Evolutionary conservation across 2,329 filamentous ascomycete genomes (phyloP), one percentile per base, ranked within the genome.

Genomic region (Alternaria rosae): DNA sequence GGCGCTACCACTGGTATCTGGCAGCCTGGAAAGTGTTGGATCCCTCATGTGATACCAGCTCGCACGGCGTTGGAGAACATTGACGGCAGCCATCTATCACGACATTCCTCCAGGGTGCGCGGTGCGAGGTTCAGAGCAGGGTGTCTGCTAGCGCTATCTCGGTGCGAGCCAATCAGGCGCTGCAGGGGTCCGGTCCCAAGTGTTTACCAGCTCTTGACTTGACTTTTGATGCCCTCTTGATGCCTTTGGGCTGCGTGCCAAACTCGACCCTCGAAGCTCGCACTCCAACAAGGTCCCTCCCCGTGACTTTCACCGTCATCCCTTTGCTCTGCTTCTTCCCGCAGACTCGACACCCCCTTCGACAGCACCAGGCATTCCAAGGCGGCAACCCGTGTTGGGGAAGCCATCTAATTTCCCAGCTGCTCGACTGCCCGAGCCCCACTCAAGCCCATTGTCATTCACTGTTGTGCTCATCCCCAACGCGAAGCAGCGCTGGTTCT

Each of bases 341-440:
- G 23, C 50, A 56, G 26, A 55, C 57, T 56, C 61, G 20, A 43
- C 42, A 25, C 45, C 59, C 69, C 68, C 69, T 66, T 69, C 69
- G 61, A 69, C 62, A 67, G 68, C 68, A 52, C 60, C 59, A 56
- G 59, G 50, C 60, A 44, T 61, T 65, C 69, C 54, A 68, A 64
- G 59, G 58, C 64, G 66, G 68, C 68, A 68, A 64, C 62, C 69
- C 67, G 64, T 62, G 56, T 61, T 61, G 58, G 62, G 61, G 52
- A 67, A 65, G 66, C 59, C 62, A 69, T 73, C 71, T 72, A 74
- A 75, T 75, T 73, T 75, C 71, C 63, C 60, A 43, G 30, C 47
- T 60, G 45, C 62, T 64, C 64, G 65, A 63, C 65, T 70, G 67
- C 68, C 66, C 26, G n/a, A 38, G 60, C 30, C 44, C 56, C 35